phyloP scores from a whole-genome alignment of 1,284 basidiomycete species.

The Tremellales sp. region DNA sequence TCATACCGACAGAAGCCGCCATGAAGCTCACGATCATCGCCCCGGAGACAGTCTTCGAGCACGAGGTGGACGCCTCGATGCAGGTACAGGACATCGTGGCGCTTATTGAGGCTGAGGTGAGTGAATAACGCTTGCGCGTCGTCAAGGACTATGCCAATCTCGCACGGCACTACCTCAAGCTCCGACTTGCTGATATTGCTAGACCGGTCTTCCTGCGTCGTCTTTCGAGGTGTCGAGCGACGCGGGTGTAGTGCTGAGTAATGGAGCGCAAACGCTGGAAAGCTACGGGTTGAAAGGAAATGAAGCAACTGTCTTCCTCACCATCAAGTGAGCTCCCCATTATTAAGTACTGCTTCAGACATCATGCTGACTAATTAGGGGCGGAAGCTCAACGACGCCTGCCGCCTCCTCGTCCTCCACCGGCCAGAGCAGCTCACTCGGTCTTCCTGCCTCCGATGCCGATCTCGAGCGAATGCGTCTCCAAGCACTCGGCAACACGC shows the following conservation, averaged over 20 bases:
- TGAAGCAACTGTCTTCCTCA: slow-evolving; percentile 37
- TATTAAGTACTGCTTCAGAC: no score
- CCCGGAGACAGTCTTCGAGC: slow-evolving; percentile 64
- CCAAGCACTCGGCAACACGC: slow-evolving; percentile 77
- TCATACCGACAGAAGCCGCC: background rate
- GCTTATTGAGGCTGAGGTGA: slow-evolving; percentile 82
- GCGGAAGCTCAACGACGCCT: no score
- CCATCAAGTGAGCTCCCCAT: slow-evolving; percentile 32
- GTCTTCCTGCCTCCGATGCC: slow-evolving; percentile 54
- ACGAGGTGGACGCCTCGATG: slow-evolving; percentile 85
- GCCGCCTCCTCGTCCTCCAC: background rate
- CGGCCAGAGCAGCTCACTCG: background rate
- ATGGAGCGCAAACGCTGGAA: slow-evolving; percentile 26
- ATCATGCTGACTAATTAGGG: no score
- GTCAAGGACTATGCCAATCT: background rate
- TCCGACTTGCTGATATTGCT: slow-evolving; percentile 3
- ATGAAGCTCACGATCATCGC: slow-evolving; percentile 81
- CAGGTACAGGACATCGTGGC: slow-evolving; percentile 83
- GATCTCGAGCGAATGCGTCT: slow-evolving; percentile 86
- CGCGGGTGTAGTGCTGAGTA: slow-evolving; percentile 32
- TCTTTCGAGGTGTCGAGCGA: slow-evolving; percentile 33
- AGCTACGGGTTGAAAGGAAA: slow-evolving; percentile 37
- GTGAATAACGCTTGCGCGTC: no score
- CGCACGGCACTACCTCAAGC: background rate
- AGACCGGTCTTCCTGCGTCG: slow-evolving; percentile 28